Conservation (phyloP, 805 yeast species). For the Myxozyma monticola region DNA sequence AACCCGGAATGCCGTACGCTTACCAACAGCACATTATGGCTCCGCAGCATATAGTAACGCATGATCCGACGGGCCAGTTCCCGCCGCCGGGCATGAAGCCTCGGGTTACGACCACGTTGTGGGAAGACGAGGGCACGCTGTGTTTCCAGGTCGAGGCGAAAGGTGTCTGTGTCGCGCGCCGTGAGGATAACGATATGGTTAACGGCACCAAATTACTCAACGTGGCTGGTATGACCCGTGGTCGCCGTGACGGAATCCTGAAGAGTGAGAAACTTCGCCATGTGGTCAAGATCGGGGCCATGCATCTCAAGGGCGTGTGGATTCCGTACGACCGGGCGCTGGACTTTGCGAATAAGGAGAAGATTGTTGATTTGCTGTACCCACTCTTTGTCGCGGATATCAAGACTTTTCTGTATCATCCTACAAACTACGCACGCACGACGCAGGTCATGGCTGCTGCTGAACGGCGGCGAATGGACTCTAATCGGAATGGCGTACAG, state of each 20-base stretch:
- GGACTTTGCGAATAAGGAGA: conserved; percentile 77
- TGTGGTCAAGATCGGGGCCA: conserved; percentile 82
- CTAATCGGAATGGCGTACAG: conserved; percentile 9
- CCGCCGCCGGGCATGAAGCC: conserved; percentile 43
- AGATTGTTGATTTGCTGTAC: conserved; percentile 65
- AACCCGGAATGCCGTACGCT: conserved; percentile 34
- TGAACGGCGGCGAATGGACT: conserved; percentile 33
- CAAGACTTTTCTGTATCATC: conserved; percentile 44
- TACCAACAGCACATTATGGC: conserved; percentile 24
- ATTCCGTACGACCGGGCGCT: conserved; percentile 82
- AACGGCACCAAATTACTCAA: conserved; percentile 82
- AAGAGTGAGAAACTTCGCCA: conserved; percentile 75
- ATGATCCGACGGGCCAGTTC: conserved; percentile 35
- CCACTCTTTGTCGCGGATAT: conserved; percentile 77
- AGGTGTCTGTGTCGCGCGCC: conserved; percentile 74
- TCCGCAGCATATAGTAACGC: conserved; percentile 9
- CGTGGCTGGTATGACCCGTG: conserved; percentile 84
- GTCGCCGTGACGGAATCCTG: conserved; percentile 83
- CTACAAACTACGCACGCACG: conserved; percentile 39
- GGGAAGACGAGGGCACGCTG: conserved; percentile 85
- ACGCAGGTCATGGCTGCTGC: conserved; percentile 40
- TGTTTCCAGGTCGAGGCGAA: conserved; percentile 85
- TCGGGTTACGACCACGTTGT: conserved; percentile 74
- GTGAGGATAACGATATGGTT: conserved; percentile 86
- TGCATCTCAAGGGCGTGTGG: conserved; percentile 91